Conservation (phyloP, 345 rosid genomes). For the Diplotaxis tenuifolia region DNA sequence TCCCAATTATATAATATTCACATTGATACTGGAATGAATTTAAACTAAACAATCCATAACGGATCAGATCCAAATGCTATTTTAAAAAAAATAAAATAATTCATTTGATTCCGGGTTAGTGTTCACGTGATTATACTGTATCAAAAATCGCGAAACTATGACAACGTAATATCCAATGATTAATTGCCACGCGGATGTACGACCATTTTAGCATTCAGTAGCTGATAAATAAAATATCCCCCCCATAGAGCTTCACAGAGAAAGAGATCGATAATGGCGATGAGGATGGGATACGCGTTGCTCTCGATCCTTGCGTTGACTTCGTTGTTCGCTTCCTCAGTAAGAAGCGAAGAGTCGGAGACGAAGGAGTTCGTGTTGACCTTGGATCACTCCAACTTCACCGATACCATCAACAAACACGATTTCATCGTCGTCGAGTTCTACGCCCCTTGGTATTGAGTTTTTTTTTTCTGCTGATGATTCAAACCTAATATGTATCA, state of each 20-base stretch:
- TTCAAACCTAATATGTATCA: not conserved
- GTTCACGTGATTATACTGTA: not conserved
- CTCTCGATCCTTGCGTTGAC: slow-evolving; percentile 34
- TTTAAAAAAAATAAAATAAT: too few relatives aligned
- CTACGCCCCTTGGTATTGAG: slow-evolving; percentile 84
- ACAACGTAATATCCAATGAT: slow-evolving; percentile 34
- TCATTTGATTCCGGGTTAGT: not conserved
- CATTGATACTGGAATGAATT: not conserved
- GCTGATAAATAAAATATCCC: slow-evolving; percentile 21
- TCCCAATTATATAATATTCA: slow-evolving; percentile 21
- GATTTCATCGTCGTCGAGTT: slow-evolving; percentile 90
- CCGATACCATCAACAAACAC: slow-evolving; percentile 70
- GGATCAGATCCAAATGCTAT: not conserved
- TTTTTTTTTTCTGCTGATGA: not conserved
- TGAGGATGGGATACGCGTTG: slow-evolving; percentile 38
- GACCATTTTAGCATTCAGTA: slow-evolving; percentile 28
- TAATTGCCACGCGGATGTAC: slow-evolving; percentile 22
- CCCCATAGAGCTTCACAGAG: not conserved
- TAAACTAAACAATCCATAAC: not conserved
- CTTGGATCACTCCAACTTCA: slow-evolving; percentile 83
- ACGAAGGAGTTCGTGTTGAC: slow-evolving; percentile 81
- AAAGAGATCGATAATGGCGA: slow-evolving; percentile 40
- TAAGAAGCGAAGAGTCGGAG: slow-evolving; percentile 53
- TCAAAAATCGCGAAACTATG: slow-evolving; percentile 16
- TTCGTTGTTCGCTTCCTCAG: slow-evolving; percentile 38